Percentiles rank a stretch among this genome's conserved stretches.
phyloP scores from a whole-genome alignment of 2,329 filamentous ascomycete genomes.

The Septoria linicola region DNA sequence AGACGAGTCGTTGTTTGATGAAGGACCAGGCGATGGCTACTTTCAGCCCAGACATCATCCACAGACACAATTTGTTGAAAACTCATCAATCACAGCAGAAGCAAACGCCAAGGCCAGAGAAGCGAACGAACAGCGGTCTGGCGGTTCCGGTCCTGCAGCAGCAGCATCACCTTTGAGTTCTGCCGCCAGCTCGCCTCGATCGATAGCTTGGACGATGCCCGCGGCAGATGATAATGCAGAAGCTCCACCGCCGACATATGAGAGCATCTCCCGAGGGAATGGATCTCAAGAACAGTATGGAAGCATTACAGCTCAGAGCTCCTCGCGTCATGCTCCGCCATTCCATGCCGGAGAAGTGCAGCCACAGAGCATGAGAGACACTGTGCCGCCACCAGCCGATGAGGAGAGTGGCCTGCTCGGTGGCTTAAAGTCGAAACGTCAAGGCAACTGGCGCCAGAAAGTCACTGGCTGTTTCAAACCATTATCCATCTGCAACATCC shows the following conservation, averaged over 20 bases:
- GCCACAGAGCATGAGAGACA: conserved; percentile 25
- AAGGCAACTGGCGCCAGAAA: not conserved
- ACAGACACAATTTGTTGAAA: conserved; percentile 24
- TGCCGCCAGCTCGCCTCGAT: conserved; percentile 13
- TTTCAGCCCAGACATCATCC: conserved; percentile 23
- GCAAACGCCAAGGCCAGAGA: conserved; percentile 26
- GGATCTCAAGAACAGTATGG: conserved; percentile 1
- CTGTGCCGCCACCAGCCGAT: not conserved
- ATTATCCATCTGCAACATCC: conserved; percentile 18
- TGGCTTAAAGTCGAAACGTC: not conserved
- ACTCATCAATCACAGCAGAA: conserved; percentile 17
- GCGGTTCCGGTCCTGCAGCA: conserved; percentile 4
- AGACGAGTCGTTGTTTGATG: conserved; percentile 19
- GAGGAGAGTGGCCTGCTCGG: conserved; percentile 24
- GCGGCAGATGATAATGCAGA: conserved; percentile 14
- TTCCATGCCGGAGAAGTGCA: conserved; percentile 1
- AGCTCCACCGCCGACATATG: conserved; percentile 33
- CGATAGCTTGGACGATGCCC: conserved; percentile 22
- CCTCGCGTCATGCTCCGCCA: no score
- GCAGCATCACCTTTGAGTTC: conserved; percentile 23
- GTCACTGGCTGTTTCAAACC: conserved; percentile 9
- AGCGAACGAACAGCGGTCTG: conserved; percentile 16
- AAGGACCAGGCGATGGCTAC: conserved; percentile 30
- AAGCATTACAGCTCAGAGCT: no score
- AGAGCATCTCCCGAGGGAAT: conserved; percentile 9